phyloP scores from a whole-genome alignment of 345 rosid genomes.

The Conringia planisiliqua region DNA sequence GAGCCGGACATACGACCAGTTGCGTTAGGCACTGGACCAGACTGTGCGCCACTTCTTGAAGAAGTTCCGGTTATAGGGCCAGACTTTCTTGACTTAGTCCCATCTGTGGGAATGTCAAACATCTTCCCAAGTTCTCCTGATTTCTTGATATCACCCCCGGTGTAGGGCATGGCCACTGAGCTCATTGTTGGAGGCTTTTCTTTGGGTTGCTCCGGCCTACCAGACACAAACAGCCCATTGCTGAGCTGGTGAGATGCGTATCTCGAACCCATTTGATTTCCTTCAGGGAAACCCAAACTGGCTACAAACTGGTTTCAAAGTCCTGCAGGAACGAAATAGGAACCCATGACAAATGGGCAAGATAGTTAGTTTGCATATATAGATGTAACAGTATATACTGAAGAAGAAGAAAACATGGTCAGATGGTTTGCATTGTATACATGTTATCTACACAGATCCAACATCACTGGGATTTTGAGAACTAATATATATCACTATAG shows the following conservation, averaged over 20 bases:
- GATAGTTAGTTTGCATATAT: not conserved
- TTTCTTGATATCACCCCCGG: slow-evolving; percentile 94
- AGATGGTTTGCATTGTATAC: not conserved
- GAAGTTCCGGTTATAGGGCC: slow-evolving; percentile 83
- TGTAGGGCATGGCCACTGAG: slow-evolving; percentile 90
- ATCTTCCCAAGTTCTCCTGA: slow-evolving; percentile 98
- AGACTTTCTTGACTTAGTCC: slow-evolving; percentile 92
- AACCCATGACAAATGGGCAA: not conserved
- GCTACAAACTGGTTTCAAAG: not conserved
- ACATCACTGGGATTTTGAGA: not conserved
- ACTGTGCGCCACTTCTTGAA: slow-evolving; percentile 79
- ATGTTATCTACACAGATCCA: not conserved
- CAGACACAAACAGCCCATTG: slow-evolving; percentile 96
- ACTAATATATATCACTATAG: not conserved
- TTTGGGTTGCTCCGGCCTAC: slow-evolving; percentile 95
- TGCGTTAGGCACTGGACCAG: slow-evolving; percentile 84
- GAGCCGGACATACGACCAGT: slow-evolving; percentile 82
- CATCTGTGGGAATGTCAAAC: slow-evolving; percentile 91
- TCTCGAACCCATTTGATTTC: slow-evolving; percentile 78
- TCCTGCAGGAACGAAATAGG: slow-evolving; percentile 12
- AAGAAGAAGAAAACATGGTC: not conserved
- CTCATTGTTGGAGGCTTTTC: slow-evolving; percentile 93
- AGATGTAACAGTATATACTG: not conserved
- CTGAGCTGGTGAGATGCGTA: slow-evolving; percentile 96
- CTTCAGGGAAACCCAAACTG: slow-evolving; percentile 14